phyloP scores from a whole-genome alignment of 805 yeast genomes.

The Grigorovia jiainica region DNA sequence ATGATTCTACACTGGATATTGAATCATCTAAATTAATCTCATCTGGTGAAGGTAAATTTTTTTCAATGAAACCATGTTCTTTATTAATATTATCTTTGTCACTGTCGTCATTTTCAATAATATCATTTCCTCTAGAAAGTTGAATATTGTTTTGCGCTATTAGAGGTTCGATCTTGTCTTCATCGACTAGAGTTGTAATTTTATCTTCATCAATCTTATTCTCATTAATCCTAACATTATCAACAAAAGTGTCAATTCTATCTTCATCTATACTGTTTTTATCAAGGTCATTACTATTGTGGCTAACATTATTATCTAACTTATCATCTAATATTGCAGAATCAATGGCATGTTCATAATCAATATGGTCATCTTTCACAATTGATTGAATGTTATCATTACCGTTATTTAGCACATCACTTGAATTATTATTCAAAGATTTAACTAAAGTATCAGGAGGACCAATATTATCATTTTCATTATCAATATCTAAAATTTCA shows the following conservation, averaged over 20 bases:
- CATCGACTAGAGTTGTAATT: neutral
- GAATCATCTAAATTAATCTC: neutral
- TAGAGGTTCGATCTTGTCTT: neutral
- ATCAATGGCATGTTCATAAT: neutral
- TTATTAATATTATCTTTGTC: neutral
- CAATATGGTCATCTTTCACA: neutral
- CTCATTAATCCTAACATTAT: no score
- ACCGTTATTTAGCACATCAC: neutral
- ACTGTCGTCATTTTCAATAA: no score
- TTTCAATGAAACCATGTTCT: neutral
- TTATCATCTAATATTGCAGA: neutral
- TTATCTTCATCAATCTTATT: neutral
- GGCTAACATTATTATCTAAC: no score
- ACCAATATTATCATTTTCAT: neutral
- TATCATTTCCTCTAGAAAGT: no score
- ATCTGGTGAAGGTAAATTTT: neutral
- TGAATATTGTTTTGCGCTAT: neutral
- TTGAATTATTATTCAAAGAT: neutral
- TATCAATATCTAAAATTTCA: neutral
- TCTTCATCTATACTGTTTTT: no score
- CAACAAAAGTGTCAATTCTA: no score
- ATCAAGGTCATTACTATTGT: no score
- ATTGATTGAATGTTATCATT: neutral
- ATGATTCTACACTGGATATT: neutral
- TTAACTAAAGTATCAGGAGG: neutral